A percentile compares a stretch with the other conserved stretches of the same genome.
phyloP scores from a whole-genome alignment of 306 rosid species.

The Prosopis cineraria region DNA sequence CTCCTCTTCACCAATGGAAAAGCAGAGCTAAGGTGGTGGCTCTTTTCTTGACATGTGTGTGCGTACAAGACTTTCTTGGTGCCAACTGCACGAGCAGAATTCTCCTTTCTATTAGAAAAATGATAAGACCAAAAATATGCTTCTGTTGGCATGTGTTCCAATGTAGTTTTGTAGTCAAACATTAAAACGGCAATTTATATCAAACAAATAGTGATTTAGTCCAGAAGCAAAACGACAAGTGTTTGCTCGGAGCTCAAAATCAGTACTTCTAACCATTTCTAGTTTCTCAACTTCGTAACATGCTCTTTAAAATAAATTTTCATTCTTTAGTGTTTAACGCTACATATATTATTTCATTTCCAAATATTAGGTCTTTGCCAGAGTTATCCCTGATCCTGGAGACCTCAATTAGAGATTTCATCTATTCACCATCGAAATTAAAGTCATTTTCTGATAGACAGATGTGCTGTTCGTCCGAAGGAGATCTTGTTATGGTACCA shows the following conservation, averaged over 20 bases:
- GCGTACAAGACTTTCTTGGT: not conserved
- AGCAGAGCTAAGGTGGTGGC: slow-evolving; percentile 70
- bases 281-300: slow-evolving; percentile 15
- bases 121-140: not conserved
- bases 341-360: not conserved
- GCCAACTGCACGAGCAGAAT: not conserved
- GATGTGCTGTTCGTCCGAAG: slow-evolving; percentile 68
- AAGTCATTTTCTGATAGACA: slow-evolving; percentile 54
- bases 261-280: slow-evolving; percentile 7
- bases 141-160: not conserved
- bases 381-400: slow-evolving; percentile 65
- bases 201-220: not conserved
- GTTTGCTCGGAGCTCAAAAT: slow-evolving; percentile 20
- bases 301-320: not conserved
- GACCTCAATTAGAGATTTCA: slow-evolving; percentile 72
- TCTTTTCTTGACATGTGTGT: not conserved
- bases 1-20: slow-evolving; percentile 70
- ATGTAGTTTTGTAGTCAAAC: not conserved
- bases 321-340: not conserved
- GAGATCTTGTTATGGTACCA: slow-evolving; percentile 78
- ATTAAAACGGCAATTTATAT: too few species aligned
- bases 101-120: not conserved
- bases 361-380: slow-evolving; percentile 73
- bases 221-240: not conserved
- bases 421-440: slow-evolving; percentile 55